Conservation (phyloP, 2,329 filamentous ascomycete species). For the Dendryphion nanum region DNA sequence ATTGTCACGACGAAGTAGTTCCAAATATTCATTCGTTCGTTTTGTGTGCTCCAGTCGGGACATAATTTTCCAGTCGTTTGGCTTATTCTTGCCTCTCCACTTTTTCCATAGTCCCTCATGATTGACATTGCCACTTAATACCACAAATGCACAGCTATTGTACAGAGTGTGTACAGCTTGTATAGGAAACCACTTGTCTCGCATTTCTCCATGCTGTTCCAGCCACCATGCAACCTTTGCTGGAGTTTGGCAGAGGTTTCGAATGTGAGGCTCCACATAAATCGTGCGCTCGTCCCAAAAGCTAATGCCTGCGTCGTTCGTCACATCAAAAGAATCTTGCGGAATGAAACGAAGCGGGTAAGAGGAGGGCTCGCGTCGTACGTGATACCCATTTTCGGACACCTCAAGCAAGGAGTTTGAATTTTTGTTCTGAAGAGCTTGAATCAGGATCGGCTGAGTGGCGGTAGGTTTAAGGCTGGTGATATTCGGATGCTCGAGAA, state of each 20-base stretch:
- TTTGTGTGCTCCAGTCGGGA: constrained; percentile 34
- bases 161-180: constrained; percentile 31
- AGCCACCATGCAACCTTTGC: constrained; percentile 32
- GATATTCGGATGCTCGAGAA: constrained; percentile 29
- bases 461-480: constrained; percentile 30
- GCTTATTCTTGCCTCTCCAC: constrained; percentile 25
- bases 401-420: no score
- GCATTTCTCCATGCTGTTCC: constrained; percentile 24
- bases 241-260: constrained; percentile 28
- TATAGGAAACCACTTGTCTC: constrained; percentile 33
- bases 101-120: constrained; percentile 29
- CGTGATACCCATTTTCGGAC: constrained; percentile 24
- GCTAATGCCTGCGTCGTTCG: constrained; percentile 27
- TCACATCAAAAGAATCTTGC: constrained; percentile 19
- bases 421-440: constrained; percentile 20
- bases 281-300: constrained; percentile 39
- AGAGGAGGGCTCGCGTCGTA: constrained; percentile 28
- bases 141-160: constrained; percentile 35
- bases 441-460: constrained; percentile 25
- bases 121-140: constrained; percentile 32
- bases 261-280: constrained; percentile 37
- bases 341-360: constrained; percentile 31
- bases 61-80: constrained; percentile 35
- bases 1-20: constrained; percentile 23
- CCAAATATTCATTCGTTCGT: constrained; percentile 30